phyloP scores from a whole-genome alignment of 2,329 filamentous ascomycete species.

The Paraconiothyrium sp. region DNA sequence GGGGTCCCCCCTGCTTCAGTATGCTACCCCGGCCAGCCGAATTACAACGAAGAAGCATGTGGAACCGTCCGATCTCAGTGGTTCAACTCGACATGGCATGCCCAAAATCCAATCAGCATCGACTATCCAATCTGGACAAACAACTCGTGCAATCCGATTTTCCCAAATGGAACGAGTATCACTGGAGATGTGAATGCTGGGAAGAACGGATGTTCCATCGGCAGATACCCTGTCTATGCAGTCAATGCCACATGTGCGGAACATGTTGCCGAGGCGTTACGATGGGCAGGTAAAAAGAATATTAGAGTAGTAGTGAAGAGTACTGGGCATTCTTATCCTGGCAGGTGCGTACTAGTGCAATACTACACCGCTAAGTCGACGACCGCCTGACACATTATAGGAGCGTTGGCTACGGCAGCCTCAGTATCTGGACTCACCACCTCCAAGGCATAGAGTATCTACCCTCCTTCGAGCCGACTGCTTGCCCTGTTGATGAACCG shows the following conservation, averaged over 20 bases:
- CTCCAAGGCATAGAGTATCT: constrained; percentile 36
- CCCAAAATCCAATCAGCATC: constrained; percentile 36
- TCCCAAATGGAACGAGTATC: constrained; percentile 40
- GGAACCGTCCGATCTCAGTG: constrained; percentile 31
- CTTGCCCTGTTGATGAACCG: constrained; percentile 20
- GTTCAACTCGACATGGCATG: constrained; percentile 42
- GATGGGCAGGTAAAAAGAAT: constrained; percentile 33
- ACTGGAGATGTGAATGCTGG: constrained; percentile 35
- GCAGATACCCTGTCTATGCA: constrained; percentile 39
- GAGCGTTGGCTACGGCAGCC: constrained; percentile 28
- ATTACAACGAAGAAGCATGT: constrained; percentile 34
- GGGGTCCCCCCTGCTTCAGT: constrained; percentile 36
- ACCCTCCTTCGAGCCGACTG: constrained; percentile 28
- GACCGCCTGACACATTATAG: constrained; percentile 9
- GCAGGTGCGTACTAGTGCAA: constrained; percentile 19
- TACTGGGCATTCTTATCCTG: constrained; percentile 39
- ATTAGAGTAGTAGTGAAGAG: constrained; percentile 40
- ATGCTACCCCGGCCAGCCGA: constrained; percentile 35
- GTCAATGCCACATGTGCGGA: constrained; percentile 36
- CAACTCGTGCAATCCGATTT: constrained; percentile 43
- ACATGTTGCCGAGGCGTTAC: constrained; percentile 32
- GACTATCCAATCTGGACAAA: constrained; percentile 42
- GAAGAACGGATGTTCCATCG: constrained; percentile 32
- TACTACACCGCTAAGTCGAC: neutral
- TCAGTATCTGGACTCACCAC: constrained; percentile 43